phyloP scores from a whole-genome alignment of 2,329 filamentous ascomycete species.

The Tolypocladium ophioglossoides region DNA sequence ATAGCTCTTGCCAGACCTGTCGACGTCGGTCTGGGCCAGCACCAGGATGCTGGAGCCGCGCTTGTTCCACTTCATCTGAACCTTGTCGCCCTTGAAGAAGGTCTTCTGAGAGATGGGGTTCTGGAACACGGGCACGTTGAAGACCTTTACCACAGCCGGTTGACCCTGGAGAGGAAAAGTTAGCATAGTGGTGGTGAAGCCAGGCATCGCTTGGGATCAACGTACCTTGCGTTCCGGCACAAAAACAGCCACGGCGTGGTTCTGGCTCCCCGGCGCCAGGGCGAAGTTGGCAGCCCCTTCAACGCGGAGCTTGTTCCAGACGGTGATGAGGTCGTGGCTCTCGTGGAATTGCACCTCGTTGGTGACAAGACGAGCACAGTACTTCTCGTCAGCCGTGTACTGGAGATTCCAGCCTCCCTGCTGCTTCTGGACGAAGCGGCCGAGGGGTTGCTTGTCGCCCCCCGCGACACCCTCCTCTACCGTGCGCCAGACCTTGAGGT shows the following conservation, averaged over 20 bases:
- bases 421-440: conserved; percentile 89
- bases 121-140: conserved; percentile 79
- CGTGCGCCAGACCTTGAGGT: conserved; percentile 92
- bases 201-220: conserved; percentile 1
- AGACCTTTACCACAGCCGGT: conserved; percentile 89
- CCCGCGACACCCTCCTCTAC: conserved; percentile 55
- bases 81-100: conserved; percentile 98
- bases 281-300: conserved; percentile 88
- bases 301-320: conserved; percentile 91
- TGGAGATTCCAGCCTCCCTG: conserved; percentile 96
- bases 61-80: conserved; percentile 96
- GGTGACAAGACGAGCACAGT: conserved; percentile 85
- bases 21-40: conserved; percentile 92
- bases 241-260: conserved; percentile 88
- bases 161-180: conserved; percentile 51
- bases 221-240: conserved; percentile 86
- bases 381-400: conserved; percentile 88
- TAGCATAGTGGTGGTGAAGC: conserved; percentile 6
- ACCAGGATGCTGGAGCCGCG: conserved; percentile 86
- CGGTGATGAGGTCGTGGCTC: conserved; percentile 70
- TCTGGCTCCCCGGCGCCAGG: conserved; percentile 70
- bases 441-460: conserved; percentile 62
- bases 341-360: conserved; percentile 98
- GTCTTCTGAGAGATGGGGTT: conserved; percentile 88
- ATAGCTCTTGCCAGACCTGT: conserved; percentile 98